phyloP scores from a whole-genome alignment of 768 basidiomycete genomes.

The Suillus cothurnatus region DNA sequence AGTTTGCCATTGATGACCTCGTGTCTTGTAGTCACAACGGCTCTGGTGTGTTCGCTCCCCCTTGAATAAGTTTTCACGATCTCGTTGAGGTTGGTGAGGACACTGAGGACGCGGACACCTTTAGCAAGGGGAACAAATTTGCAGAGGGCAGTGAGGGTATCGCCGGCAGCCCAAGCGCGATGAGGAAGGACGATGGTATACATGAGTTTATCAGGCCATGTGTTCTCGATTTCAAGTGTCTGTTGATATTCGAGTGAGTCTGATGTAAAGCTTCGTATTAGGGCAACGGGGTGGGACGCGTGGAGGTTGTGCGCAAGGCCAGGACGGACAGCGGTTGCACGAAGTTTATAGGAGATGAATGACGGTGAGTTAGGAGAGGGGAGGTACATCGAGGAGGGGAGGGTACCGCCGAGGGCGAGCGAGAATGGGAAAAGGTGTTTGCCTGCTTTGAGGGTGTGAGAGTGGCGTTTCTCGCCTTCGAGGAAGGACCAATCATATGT shows the following conservation, averaged over 20 bases:
- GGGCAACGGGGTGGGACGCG: slow-evolving; percentile 56
- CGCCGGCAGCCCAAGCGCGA: slow-evolving; percentile 94
- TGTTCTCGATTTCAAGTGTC: slow-evolving; percentile 93
- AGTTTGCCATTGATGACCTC: slow-evolving; percentile 65
- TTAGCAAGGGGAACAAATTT: slow-evolving; percentile 89
- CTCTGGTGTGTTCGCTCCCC: slow-evolving; percentile 57
- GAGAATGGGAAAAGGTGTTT: slow-evolving; percentile 92
- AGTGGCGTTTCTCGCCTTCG: slow-evolving; percentile 74
- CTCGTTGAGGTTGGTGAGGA: slow-evolving; percentile 75
- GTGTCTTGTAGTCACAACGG: slow-evolving; percentile 65
- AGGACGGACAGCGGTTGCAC: slow-evolving; percentile 79
- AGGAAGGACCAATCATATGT: slow-evolving; percentile 94
- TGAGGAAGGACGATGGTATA: slow-evolving; percentile 92
- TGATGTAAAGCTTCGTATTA: slow-evolving; percentile 72
- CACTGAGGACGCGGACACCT: slow-evolving; percentile 70
- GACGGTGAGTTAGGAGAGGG: slow-evolving; percentile 61
- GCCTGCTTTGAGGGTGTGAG: slow-evolving; percentile 94
- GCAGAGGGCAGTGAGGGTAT: slow-evolving; percentile 75
- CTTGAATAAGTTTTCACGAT: slow-evolving; percentile 62
- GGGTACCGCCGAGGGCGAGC: slow-evolving; percentile 78
- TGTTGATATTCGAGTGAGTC: slow-evolving; percentile 96
- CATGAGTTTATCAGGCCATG: slow-evolving; percentile 98
- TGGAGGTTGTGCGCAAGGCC: slow-evolving; percentile 74
- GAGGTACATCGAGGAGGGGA: slow-evolving; percentile 71
- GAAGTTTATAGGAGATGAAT: slow-evolving; percentile 84